Base-by-base conservation (phyloP, 176 grass and related monocot genomes). In the Paspalum vaginatum region DNA sequence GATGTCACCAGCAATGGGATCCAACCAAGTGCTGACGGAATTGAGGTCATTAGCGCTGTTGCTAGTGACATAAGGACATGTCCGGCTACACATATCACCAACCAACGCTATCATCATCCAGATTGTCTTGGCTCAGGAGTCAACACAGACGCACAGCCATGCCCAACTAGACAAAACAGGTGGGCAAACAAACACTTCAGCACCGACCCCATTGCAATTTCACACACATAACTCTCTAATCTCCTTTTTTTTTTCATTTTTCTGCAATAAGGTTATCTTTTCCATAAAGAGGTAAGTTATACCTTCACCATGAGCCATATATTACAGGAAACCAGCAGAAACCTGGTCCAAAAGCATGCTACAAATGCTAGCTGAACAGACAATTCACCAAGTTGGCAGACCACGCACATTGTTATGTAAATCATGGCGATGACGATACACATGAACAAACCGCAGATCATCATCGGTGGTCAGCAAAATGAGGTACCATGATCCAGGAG, bases 241-340 rank as follows among this genome's bases (percentile, higher is more conserved):
- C 1, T 41, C 16, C 4, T 24, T 37, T 70, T 76, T 81, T 76
- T 76, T 82, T 15, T 8, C 22, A 77, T 73, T 78, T 54, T 50
- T 53, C 46, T 42, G 68, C 46, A 4, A 87, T 22, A 54, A 55
- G 45, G 52, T 48, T 20, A 32, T 22, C 8, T 69, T 68, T 75
- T 59, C 61, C 74, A 81, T 52, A 63, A 15, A 46, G 70, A 68
- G 40, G 64, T 73, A 88, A 65, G 56, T 57, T 78, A 83, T 61
- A 81, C 27, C 46, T 84, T 75, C 77, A 81, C 72, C 79, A 89
- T 49, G 56, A 88, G 76, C 58, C 71, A 89, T 89, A 85, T 75
- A 68, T 66, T 66, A 89, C 68, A 82, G 58, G 76, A 83, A 93
- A 86, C 79, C 59, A 86, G 70, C 70, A 79, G 48, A 61, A 90